A percentile compares a stretch with the other conserved stretches of the same genome.
Evolutionary conservation across 1,284 basidiomycete genomes (phyloP).

Genomic region (Leccinum angustisporum): DNA sequence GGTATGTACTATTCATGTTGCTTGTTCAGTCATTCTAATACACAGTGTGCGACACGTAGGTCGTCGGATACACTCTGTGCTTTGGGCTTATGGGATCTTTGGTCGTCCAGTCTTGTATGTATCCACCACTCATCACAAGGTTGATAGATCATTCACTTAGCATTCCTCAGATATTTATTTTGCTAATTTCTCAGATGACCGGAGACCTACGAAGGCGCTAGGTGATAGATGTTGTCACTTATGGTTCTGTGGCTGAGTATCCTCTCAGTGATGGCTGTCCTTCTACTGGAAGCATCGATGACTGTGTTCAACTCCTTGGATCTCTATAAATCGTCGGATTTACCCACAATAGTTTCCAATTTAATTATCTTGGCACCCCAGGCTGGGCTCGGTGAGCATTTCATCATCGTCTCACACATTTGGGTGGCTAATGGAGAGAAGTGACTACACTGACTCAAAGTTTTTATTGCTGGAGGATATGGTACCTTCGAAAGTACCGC

Average conservation of each 20-base stretch:
- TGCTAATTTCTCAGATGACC: not conserved
- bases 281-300: not conserved
- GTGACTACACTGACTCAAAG: not conserved
- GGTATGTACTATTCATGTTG: not conserved
- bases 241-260: not conserved
- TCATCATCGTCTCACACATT: not conserved
- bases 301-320: not conserved
- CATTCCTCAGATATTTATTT: not conserved
- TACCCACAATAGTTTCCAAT: too few species aligned
- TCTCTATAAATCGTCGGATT: too few species aligned
- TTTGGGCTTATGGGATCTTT: constrained; percentile 9
- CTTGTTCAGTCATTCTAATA: not conserved
- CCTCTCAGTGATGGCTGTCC: not conserved
- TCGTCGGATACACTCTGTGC: not conserved
- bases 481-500: not conserved
- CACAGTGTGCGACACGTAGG: too few species aligned
- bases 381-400: not conserved
- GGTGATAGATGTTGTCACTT: not conserved
- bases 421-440: constrained; percentile 1
- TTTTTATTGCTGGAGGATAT: not conserved
- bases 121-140: not conserved
- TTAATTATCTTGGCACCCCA: not conserved
- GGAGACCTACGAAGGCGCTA: not conserved
- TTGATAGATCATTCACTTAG: not conserved
- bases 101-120: not conserved